A percentile compares a stretch with the other conserved stretches of the same genome.
Conservation (phyloP, 208 protist genomes). For the Wallacemonas sp. region DNA sequence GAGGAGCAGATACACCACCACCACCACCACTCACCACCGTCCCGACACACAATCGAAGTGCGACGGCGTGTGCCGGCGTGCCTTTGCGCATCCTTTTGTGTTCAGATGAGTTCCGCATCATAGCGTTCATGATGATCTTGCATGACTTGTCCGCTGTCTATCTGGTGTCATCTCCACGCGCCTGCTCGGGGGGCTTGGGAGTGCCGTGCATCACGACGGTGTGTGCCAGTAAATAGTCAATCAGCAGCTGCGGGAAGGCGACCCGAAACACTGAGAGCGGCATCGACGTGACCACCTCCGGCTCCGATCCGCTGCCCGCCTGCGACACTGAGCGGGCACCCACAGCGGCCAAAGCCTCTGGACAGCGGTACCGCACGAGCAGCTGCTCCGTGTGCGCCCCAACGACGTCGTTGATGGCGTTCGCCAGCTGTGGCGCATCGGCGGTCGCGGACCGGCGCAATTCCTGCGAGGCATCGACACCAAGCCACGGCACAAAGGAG, state of each 20-base stretch:
- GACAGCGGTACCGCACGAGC: constrained; percentile 57
- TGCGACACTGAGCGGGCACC: not conserved
- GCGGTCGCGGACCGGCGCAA: constrained; percentile 33
- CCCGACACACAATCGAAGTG: too few relatives aligned
- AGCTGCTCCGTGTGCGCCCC: constrained; percentile 47
- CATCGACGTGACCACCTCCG: constrained; percentile 35
- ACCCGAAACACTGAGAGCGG: constrained; percentile 76
- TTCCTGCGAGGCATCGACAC: constrained; percentile 39
- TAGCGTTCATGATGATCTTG: too few relatives aligned
- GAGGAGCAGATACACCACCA: too few relatives aligned
- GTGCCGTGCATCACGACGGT: constrained; percentile 48
- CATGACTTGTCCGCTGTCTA: too few relatives aligned
- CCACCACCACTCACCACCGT: too few relatives aligned
- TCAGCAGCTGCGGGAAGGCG: constrained; percentile 68
- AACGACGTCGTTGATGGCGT: constrained; percentile 28
- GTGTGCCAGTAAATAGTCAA: constrained; percentile 72
- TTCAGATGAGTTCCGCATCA: too few relatives aligned
- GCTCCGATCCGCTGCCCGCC: not conserved
- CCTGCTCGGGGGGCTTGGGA: too few relatives aligned
- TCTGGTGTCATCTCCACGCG: too few relatives aligned
- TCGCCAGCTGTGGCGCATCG: constrained; percentile 11
- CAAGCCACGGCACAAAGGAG: constrained; percentile 35
- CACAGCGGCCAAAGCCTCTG: not conserved
- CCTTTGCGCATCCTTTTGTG: too few relatives aligned
- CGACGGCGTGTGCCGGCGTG: too few relatives aligned